Percentiles rank a stretch among this genome's conserved stretches.
These are phyloP conservation scores for Chernovozyma aurita DNA, from an alignment of 1,139 yeast species.

Conservation along the genomic window DNA sequence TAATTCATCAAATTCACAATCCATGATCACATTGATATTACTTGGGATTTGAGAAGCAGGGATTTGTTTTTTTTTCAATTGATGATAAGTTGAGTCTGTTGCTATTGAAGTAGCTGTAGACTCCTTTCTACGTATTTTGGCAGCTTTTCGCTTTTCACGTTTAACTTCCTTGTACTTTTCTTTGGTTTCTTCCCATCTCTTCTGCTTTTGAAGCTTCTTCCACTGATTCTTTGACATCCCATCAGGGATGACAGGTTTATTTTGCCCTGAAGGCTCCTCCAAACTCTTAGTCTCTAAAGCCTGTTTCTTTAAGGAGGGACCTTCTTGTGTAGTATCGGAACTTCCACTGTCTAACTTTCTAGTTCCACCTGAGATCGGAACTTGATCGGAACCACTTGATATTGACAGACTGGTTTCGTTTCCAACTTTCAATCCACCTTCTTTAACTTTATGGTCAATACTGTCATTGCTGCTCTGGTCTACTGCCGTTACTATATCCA, in stretches of 20 bases:
- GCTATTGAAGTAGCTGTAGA: conserved; percentile 13
- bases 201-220: conserved; percentile 62
- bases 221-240: conserved; percentile 85
- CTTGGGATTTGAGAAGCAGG: conserved; percentile 42
- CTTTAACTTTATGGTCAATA: too few species aligned
- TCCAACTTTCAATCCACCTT: too few species aligned
- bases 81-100: conserved; percentile 19
- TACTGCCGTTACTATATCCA: too few species aligned
- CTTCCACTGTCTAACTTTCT: too few species aligned
- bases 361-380: too few species aligned
- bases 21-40: conserved; percentile 58
- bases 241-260: conserved; percentile 56
- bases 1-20: conserved; percentile 85
- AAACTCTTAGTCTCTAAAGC: too few species aligned
- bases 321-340: too few species aligned
- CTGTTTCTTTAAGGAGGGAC: too few species aligned
- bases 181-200: conserved; percentile 61
- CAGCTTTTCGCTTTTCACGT: conserved; percentile 50
- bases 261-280: too few species aligned
- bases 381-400: too few species aligned
- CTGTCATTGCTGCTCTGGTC: too few species aligned
- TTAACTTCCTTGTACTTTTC: conserved; percentile 51
- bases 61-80: conserved; percentile 24
- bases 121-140: conserved; percentile 24
- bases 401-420: too few species aligned